phyloP scores from a whole-genome alignment of 257 asterid species.

The Schizonepeta tenuifolia region DNA sequence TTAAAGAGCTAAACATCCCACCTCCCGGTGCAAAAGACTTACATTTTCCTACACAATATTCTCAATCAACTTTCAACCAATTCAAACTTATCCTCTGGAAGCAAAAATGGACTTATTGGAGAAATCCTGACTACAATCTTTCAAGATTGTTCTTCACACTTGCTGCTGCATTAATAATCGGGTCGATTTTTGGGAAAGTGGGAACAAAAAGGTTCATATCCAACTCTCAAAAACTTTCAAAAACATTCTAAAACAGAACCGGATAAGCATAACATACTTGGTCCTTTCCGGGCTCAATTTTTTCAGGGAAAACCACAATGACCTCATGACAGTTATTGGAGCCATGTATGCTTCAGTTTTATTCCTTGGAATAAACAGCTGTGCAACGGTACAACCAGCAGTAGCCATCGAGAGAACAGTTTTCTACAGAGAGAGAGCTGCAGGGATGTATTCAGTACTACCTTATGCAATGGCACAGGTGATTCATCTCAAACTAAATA shows the following conservation, averaged over 20 bases:
- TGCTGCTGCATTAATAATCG: conserved; percentile 48
- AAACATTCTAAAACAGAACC: conserved; percentile 1
- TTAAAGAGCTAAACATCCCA: conserved; percentile 45
- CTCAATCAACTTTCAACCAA: conserved; percentile 56
- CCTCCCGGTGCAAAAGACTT: conserved; percentile 49
- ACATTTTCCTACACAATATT: conserved; percentile 44
- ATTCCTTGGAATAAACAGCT: conserved; percentile 55
- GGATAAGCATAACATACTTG: neutral
- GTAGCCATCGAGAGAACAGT: conserved; percentile 55
- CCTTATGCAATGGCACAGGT: conserved; percentile 76
- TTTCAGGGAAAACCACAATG: conserved; percentile 40
- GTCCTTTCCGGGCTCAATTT: neutral
- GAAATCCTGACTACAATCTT: conserved; percentile 59
- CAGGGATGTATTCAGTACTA: conserved; percentile 63
- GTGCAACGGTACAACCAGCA: conserved; percentile 56
- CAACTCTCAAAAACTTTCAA: neutral
- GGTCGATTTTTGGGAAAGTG: conserved; percentile 53
- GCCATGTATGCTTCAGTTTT: conserved; percentile 62
- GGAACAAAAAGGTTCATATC: conserved; percentile 47
- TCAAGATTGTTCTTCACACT: conserved; percentile 54
- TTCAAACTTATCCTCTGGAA: conserved; percentile 56
- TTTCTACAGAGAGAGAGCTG: conserved; percentile 63
- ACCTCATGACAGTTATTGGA: conserved; percentile 54
- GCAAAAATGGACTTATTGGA: conserved; percentile 59
- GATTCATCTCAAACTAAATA: too few relatives aligned